Conservation (phyloP, 495 filamentous ascomycete genomes). For the Trichoderma reesei region DNA sequence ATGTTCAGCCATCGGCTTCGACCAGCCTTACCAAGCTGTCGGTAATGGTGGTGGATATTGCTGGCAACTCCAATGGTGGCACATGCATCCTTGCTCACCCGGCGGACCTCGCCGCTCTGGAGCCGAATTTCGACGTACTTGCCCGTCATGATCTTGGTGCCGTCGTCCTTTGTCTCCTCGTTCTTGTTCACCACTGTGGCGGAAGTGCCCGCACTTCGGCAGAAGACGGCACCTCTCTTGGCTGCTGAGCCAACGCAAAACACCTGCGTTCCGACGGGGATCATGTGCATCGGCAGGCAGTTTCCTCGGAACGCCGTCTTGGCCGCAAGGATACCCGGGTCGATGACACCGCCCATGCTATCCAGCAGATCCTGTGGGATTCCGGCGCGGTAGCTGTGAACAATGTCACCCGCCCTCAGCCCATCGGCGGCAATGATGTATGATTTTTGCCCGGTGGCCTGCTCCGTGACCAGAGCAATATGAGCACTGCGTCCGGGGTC, state of each 20-base stretch:
- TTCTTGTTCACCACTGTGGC: constrained; percentile 81
- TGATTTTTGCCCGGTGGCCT: constrained; percentile 56
- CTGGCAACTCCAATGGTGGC: constrained; percentile 89
- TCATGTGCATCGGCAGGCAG: constrained; percentile 87
- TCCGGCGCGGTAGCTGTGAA: constrained; percentile 82
- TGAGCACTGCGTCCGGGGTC: constrained; percentile 90
- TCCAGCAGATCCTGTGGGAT: constrained; percentile 76
- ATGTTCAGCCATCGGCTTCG: constrained; percentile 87
- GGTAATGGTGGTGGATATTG: constrained; percentile 82
- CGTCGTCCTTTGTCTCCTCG: constrained; percentile 50
- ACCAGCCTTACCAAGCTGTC: constrained; percentile 89
- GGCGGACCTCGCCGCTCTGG: constrained; percentile 85
- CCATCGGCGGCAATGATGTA: constrained; percentile 93
- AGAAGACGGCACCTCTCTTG: constrained; percentile 72
- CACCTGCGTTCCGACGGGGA: constrained; percentile 82
- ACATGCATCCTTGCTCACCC: constrained; percentile 81
- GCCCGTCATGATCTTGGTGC: constrained; percentile 41
- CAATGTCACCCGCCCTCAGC: constrained; percentile 80
- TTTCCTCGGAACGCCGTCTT: constrained; percentile 93
- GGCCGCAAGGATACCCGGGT: constrained; percentile 89
- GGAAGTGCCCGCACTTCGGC: constrained; percentile 85
- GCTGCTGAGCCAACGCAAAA: constrained; percentile 76
- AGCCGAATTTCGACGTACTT: constrained; percentile 70
- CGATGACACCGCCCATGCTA: constrained; percentile 81
- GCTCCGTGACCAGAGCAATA: constrained; percentile 73